Base-by-base conservation (phyloP, 257 asterid species). In the Nicotiana attenuata region DNA sequence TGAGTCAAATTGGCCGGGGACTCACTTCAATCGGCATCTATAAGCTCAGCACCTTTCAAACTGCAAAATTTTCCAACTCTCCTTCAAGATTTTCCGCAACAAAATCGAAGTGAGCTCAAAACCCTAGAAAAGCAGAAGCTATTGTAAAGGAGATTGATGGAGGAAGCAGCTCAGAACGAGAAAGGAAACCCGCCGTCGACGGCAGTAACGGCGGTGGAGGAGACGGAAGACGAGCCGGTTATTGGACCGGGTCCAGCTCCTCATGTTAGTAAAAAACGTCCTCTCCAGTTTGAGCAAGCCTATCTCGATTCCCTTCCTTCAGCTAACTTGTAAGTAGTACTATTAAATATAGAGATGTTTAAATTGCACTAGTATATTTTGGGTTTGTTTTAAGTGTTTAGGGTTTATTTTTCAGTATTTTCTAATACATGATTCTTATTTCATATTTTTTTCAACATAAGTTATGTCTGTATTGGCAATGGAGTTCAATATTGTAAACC, bases 231-330 rank as follows among this genome's bases (percentile, higher is more conserved):
- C 14, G 98, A 86, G 86, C 88, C 87, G 38, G 78, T 86, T 19
- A 91, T 96, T 29, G 98, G 99, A 13, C 97, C 97, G 77, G 95
- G 88, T 0, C 97, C 97, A 80, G 98, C 93, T 2, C 96, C 97
- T 5, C 87, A 83, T 38, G 80, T 88, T 65, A 93, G 95, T 1
- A 81, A 84, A 5, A 96, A 96, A 78, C 95, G 98, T 24, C 99
- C 99, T 50, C 97, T 96, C 59, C 92, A 93, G 84, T 96, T 96
- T 86, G 99, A 96, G 81, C 92, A 91, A 84, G 95, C 97, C 50
- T 96, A 94, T 85, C 98, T 96, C 80, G 96, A 91, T 66, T 68
- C 97, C 50, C 97, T 96, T 45, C 99, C 98, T 17, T 96, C 95
- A n/a, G 97, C 99, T 76, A 94, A 92, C 87, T 92, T 96, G 99